phyloP scores from a whole-genome alignment of 345 rosid species.

The Rubroshorea leprosula region DNA sequence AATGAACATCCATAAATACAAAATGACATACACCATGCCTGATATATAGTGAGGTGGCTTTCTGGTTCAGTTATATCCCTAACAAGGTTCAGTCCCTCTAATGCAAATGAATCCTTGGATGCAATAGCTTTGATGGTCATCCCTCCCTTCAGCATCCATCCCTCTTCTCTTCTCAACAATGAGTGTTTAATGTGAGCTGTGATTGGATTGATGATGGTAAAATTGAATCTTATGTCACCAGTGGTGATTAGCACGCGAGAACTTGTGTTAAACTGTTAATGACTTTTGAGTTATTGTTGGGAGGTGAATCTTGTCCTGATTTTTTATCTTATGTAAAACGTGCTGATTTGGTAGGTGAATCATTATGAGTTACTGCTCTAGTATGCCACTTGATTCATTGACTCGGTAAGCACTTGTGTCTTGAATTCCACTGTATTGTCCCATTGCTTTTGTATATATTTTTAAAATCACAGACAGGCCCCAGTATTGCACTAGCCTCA shows the following conservation, averaged over 20 bases:
- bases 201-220: no score
- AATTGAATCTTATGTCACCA: background rate
- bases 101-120: no score
- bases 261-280: background rate
- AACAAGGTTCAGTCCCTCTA: no score
- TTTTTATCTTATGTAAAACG: constrained; percentile 11
- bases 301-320: background rate
- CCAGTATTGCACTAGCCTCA: constrained; percentile 32
- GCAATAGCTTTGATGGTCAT: no score
- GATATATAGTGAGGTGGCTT: no score
- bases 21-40: no score
- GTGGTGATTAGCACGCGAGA: no score
- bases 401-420: constrained; percentile 17
- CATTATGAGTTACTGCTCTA: constrained; percentile 20
- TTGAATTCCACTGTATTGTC: constrained; percentile 23
- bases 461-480: no score
- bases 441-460: constrained; percentile 9
- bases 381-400: constrained; percentile 16
- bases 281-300: background rate
- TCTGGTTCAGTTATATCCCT: no score
- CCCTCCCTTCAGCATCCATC: no score
- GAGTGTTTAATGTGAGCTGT: no score
- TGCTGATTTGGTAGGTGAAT: constrained; percentile 31
- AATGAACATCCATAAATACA: background rate
- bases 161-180: no score